A percentile compares a stretch with the other conserved stretches of the same genome.
phyloP scores from a whole-genome alignment of 441 rosid genomes.

The Adansonia rubrostipa region DNA sequence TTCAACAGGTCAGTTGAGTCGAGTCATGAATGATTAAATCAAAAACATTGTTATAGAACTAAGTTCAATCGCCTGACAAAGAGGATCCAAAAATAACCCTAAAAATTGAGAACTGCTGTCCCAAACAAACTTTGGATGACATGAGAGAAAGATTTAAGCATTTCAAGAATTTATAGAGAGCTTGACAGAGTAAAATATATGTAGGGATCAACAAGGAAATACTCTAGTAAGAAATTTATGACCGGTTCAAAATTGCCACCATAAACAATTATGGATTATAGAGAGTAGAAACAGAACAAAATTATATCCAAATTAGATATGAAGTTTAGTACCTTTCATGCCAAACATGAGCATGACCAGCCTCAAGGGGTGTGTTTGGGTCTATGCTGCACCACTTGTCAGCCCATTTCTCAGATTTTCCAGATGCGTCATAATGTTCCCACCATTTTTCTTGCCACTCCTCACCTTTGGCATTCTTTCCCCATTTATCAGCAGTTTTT shows the following conservation, averaged over 20 bases:
- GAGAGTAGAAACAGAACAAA: constrained; percentile 5
- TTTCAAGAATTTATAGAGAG: constrained; percentile 16
- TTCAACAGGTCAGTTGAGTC: neutral
- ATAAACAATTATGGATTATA: neutral
- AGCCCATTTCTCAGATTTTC: constrained; percentile 93
- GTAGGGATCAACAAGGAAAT: constrained; percentile 14
- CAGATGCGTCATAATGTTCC: constrained; percentile 88
- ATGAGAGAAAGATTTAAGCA: neutral
- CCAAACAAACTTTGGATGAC: neutral
- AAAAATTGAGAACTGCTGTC: neutral
- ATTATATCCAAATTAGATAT: constrained; percentile 17
- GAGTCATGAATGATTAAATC: neutral
- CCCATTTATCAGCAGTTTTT: constrained; percentile 96
- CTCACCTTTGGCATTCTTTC: constrained; percentile 78
- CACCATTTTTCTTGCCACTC: constrained; percentile 98
- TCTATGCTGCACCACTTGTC: constrained; percentile 96
- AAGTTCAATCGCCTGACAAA: neutral
- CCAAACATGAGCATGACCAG: constrained; percentile 97
- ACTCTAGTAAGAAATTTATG: constrained; percentile 15
- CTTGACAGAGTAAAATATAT: neutral
- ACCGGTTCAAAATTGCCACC: neutral
- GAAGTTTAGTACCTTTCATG: constrained; percentile 75
- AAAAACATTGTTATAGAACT: neutral
- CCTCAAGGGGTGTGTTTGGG: constrained; percentile 74
- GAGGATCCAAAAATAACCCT: neutral